phyloP scores from a whole-genome alignment of 2,329 filamentous ascomycete species.

The Apiospora malaysiana region DNA sequence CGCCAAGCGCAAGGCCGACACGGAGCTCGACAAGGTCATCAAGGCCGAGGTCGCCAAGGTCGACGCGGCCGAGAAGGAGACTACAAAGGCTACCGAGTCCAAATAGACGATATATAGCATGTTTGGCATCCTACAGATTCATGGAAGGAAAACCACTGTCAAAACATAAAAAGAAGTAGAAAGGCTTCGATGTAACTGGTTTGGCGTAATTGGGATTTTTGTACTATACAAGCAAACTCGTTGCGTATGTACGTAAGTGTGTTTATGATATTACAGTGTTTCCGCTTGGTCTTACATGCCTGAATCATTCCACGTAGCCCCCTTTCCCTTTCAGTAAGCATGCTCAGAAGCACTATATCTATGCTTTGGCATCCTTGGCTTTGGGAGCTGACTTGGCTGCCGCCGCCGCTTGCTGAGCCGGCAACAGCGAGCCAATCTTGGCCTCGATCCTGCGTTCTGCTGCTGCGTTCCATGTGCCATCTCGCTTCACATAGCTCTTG shows the following conservation, averaged over 20 bases:
- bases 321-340: neutral
- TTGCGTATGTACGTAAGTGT: constrained; percentile 16
- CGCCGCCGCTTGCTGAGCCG: neutral
- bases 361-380: constrained; percentile 3
- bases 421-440: constrained; percentile 28
- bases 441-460: constrained; percentile 34
- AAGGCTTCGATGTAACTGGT: neutral
- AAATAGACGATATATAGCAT: constrained; percentile 27
- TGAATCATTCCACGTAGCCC: constrained; percentile 1
- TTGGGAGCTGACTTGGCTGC: neutral
- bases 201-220: constrained; percentile 6
- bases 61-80: constrained; percentile 55
- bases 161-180: neutral
- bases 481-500: constrained; percentile 44
- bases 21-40: constrained; percentile 50
- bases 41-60: constrained; percentile 57
- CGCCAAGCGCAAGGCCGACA: constrained; percentile 46
- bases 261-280: constrained; percentile 9
- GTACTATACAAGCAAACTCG: constrained; percentile 10
- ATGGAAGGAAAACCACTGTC: neutral
- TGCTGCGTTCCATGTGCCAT: constrained; percentile 38
- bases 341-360: neutral
- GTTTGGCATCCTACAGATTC: neutral
- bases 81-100: constrained; percentile 45
- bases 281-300: constrained; percentile 14